Base-by-base conservation (phyloP, 768 basidiomycete genomes). In the Phlebiopsis flavidoalba region DNA sequence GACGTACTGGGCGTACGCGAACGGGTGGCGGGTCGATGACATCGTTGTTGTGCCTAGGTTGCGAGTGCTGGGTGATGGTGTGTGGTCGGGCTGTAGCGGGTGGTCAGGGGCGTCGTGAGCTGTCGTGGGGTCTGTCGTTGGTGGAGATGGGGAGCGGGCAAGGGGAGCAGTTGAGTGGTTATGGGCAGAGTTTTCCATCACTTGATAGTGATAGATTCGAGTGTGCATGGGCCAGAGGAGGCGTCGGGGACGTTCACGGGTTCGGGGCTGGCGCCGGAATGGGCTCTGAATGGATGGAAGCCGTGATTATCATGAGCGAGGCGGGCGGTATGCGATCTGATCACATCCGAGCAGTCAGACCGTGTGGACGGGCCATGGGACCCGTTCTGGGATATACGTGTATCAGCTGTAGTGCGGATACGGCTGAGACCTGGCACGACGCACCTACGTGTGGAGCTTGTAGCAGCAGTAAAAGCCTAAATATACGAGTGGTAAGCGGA, bases 21-120 rank as follows among this genome's bases (percentile, higher is more conserved):
- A 64, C 1, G 63, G 63, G 33, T 64, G 63, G 22, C 48, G 49
- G 22, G 59, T 59, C 24, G 45, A 11, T 37, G 63, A 51, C 61
- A 62, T 62, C 56, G 17, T 8, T 45, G 31, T 10, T 57, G 56
- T 31, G 6, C 24, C 50, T 51, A 24, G 26, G 49, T 19, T 11
- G 10, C 19, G 10, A 3, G 6, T 12, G 12, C n/a, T 3, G 49
- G 24, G 3, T 19, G 19, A 12, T 24, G 15, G 49, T n/a, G 26
- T 11, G 22, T 35, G 33, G 51, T 35, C 26, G 51, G 33, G 51
- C 49, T 5, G 26, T 11, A 15, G 49, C 14, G 40, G 12, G 50
- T 31, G 14, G 50, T 22, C 22, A 22, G 17, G 50, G 17, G 50
- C 8, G 50, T 22, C 50, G 26, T 7, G 1, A 12, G 10, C 14